These are phyloP conservation scores for Saccharomycopsis amapae DNA, from an alignment of 805 yeast genomes.

Conservation along the genomic window DNA sequence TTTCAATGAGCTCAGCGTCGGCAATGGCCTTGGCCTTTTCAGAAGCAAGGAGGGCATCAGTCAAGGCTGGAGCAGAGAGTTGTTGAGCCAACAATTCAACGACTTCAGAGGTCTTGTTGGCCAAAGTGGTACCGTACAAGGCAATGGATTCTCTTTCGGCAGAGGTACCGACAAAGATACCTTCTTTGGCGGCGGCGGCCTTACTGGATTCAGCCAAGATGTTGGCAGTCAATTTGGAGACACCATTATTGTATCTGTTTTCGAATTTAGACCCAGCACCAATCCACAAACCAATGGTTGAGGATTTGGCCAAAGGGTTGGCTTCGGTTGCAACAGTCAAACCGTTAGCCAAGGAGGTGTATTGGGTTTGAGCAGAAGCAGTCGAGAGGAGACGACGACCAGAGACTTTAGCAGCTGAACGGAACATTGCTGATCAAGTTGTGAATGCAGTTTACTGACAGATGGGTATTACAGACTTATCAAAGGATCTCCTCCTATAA, in stretches of 20 bases:
- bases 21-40: conserved; percentile 41
- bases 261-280: conserved; percentile 79
- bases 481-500: too few species aligned
- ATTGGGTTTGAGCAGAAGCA: conserved; percentile 50
- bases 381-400: conserved; percentile 55
- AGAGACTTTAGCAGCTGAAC: conserved; percentile 15
- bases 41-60: conserved; percentile 40
- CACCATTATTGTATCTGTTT: conserved; percentile 77
- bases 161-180: conserved; percentile 48
- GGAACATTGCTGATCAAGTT: conserved; percentile 12
- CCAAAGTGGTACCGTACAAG: conserved; percentile 47
- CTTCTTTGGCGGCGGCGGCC: conserved; percentile 37
- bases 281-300: conserved; percentile 62
- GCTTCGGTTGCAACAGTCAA: conserved; percentile 64
- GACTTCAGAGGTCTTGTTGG: conserved; percentile 46
- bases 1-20: conserved; percentile 49
- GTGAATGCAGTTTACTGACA: too few species aligned
- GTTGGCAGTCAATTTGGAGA: conserved; percentile 55
- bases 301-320: conserved; percentile 45
- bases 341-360: conserved; percentile 70
- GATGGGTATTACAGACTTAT: too few species aligned
- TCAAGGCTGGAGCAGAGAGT: conserved; percentile 31
- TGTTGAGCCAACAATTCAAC: conserved; percentile 42
- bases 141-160: conserved; percentile 61
- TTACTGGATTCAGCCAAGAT: conserved; percentile 35